These are phyloP conservation scores for Eucalyptus pauciflora DNA, from an alignment of 345 rosid species.

Conservation along the genomic window DNA sequence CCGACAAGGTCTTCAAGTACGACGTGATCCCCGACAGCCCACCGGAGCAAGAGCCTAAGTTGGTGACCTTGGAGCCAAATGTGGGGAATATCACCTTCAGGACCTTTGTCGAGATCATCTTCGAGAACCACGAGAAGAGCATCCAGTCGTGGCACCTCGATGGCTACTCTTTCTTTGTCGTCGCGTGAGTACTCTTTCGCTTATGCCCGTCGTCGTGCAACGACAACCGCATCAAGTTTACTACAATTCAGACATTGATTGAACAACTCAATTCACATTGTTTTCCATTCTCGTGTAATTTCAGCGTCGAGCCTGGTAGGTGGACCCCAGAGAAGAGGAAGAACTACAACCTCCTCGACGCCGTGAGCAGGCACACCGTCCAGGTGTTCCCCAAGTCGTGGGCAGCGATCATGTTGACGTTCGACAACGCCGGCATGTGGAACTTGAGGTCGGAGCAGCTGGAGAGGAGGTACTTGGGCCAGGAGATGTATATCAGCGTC, in stretches of 20 bases:
- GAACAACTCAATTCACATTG: neutral
- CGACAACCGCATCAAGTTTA: neutral
- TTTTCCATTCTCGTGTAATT: neutral
- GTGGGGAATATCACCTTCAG: constrained; percentile 58
- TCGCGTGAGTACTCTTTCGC: constrained; percentile 38
- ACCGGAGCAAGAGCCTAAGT: neutral
- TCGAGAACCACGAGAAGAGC: constrained; percentile 68
- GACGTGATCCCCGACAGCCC: constrained; percentile 33
- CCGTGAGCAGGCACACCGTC: constrained; percentile 76
- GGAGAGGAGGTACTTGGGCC: constrained; percentile 68
- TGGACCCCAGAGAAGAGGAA: constrained; percentile 77
- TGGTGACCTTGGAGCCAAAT: constrained; percentile 20
- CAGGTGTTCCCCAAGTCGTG: constrained; percentile 85
- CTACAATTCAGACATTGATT: neutral
- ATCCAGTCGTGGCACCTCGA: constrained; percentile 57
- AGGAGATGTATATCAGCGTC: constrained; percentile 60
- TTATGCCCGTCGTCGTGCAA: neutral
- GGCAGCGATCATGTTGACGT: constrained; percentile 74
- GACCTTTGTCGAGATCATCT: constrained; percentile 55
- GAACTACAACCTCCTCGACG: constrained; percentile 72
- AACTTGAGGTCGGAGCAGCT: constrained; percentile 61
- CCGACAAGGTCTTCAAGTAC: constrained; percentile 51
- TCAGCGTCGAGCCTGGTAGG: constrained; percentile 59
- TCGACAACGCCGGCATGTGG: constrained; percentile 97
- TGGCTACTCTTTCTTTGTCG: constrained; percentile 74